Conservation (phyloP, 1,284 basidiomycete species). For the Cryptococcus sp. region DNA sequence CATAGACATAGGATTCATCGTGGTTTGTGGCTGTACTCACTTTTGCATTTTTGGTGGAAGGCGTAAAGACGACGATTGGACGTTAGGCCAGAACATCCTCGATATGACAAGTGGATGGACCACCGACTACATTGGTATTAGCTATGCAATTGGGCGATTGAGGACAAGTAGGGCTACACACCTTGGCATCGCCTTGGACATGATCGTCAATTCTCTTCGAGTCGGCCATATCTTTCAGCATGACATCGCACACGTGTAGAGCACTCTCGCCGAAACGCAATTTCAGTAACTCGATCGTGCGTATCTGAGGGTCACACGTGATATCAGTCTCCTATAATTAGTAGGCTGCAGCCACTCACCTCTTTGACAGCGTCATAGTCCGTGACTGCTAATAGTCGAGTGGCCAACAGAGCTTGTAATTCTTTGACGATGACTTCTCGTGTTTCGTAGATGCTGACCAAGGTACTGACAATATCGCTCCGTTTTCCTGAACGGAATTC, state of each 20-base stretch:
- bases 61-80: slow-evolving; percentile 69
- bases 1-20: neutral
- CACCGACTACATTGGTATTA: slow-evolving; percentile 58
- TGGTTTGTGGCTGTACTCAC: slow-evolving; percentile 55
- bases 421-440: slow-evolving; percentile 93
- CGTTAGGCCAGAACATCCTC: slow-evolving; percentile 85
- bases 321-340: neutral
- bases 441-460: slow-evolving; percentile 94
- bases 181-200: slow-evolving; percentile 71
- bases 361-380: slow-evolving; percentile 81
- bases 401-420: slow-evolving; percentile 82
- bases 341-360: slow-evolving; percentile 56
- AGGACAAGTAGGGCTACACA: slow-evolving; percentile 50
- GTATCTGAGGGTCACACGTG: slow-evolving; percentile 59
- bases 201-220: slow-evolving; percentile 82
- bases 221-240: slow-evolving; percentile 93
- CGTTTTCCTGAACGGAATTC: slow-evolving; percentile 86
- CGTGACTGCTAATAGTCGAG: slow-evolving; percentile 72
- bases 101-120: slow-evolving; percentile 88
- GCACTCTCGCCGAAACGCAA: slow-evolving; percentile 88
- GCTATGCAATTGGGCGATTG: slow-evolving; percentile 8
- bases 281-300: slow-evolving; percentile 89
- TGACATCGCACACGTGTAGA: slow-evolving; percentile 90
- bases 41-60: slow-evolving; percentile 79
- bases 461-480: slow-evolving; percentile 86